Percentiles rank a stretch among this genome's conserved stretches.
Evolutionary conservation across 73 alveolate genomes (phyloP).

Genomic region (Paramecium sonneborni): DNA sequence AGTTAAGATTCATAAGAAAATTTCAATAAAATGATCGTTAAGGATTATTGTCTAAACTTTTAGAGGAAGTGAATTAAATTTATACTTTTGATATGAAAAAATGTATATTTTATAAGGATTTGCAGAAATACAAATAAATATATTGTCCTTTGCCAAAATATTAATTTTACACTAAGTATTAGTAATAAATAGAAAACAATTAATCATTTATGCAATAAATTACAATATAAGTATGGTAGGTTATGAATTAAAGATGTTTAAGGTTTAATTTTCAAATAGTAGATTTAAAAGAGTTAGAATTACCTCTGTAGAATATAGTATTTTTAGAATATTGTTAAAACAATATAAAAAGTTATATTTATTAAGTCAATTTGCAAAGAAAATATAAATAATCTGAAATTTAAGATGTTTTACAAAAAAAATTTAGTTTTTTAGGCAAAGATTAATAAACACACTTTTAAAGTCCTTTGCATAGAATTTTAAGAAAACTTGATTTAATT

Average conservation of each 20-base stretch:
- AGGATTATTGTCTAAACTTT: neutral
- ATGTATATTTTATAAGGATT: neutral
- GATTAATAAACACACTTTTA: neutral
- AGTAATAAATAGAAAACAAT: neutral
- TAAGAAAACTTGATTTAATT: neutral
- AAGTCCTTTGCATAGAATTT: neutral
- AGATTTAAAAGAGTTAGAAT: neutral
- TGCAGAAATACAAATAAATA: neutral
- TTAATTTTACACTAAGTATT: neutral
- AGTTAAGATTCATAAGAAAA: neutral
- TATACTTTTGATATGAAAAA: slow-evolving; percentile 45
- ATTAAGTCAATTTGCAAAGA: neutral
- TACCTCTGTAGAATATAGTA: neutral
- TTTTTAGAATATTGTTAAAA: neutral
- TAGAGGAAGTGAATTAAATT: slow-evolving; percentile 20
- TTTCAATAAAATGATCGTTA: neutral
- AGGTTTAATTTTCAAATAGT: neutral
- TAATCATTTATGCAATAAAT: neutral
- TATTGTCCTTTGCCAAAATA: neutral
- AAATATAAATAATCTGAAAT: neutral
- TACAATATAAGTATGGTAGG: neutral
- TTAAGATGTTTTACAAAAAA: neutral
- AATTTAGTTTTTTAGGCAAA: neutral
- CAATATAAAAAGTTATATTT: neutral
- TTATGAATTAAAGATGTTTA: neutral